Conservation (phyloP, 2,329 filamentous ascomycete genomes). For the Talaromyces sp. region DNA sequence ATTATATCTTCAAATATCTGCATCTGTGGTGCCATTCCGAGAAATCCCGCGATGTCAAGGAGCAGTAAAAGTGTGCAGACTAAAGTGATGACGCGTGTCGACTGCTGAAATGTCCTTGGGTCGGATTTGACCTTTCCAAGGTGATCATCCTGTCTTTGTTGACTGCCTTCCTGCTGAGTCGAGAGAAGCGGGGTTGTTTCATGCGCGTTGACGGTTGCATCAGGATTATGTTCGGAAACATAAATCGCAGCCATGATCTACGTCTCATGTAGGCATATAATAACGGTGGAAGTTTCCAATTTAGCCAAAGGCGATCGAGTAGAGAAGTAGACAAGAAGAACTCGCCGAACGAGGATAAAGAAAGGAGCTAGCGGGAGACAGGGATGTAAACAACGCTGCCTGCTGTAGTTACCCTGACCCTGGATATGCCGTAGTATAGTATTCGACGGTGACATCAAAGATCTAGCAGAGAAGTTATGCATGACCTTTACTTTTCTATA, state of each 20-base stretch:
- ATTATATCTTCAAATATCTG: conserved; percentile 29
- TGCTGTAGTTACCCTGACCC: too few species aligned
- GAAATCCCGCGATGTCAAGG: conserved; percentile 24
- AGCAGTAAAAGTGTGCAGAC: conserved; percentile 9
- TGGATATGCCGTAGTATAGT: too few species aligned
- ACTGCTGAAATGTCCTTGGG: background rate
- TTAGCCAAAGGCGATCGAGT: background rate
- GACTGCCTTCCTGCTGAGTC: background rate
- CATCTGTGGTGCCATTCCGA: conserved; percentile 26
- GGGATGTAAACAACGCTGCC: background rate
- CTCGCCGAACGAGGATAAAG: background rate
- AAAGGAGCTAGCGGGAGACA: background rate
- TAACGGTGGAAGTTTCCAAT: background rate
- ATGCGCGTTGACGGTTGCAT: background rate
- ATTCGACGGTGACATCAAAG: too few species aligned
- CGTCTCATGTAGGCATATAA: background rate
- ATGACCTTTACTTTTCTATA: too few species aligned
- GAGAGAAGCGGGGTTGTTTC: background rate
- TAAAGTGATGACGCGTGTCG: conserved; percentile 2
- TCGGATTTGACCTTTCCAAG: background rate
- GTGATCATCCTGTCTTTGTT: background rate
- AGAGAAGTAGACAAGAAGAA: background rate
- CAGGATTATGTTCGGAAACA: background rate
- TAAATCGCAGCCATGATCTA: background rate
- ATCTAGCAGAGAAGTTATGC: too few species aligned